Evolutionary conservation across 2,329 filamentous ascomycete species (phyloP), one percentile per base, ranked within the genome.

Genomic region (Fusarium lateritium): DNA sequence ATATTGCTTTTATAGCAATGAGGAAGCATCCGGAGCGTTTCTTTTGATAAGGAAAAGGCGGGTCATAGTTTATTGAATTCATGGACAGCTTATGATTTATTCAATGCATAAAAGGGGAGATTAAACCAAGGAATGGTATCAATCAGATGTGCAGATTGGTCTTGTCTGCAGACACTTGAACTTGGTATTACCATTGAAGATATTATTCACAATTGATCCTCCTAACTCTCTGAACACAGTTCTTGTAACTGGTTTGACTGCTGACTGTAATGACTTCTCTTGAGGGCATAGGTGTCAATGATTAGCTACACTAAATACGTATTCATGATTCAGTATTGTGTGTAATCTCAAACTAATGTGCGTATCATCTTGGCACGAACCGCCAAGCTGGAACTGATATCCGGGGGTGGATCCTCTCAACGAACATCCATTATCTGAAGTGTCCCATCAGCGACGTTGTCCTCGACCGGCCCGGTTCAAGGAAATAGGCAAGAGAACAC

Each of bases 391-490:
- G 63, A 59, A 62, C 24, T 36, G 44, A 45, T 58, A 67, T 64
- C 67, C 51, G 53, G 57, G 52, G 47, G 52, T 58, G 70, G 62
- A 55, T 45, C 57, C 46, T 51, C 9, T 14, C 31, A 28, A 50
- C n/a, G 54, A 56, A 61, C 63, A 56, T 36, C 38, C 38, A 19
- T 19, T 54, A 38, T 58, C 17, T 28, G 54, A 59, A 62, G 31
- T 31, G 10, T 31, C 28, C 10, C 28, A 31, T 44, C 26, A 42
- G 50, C 42, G 33, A 49, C 38, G 26, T n/a, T 42, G 42, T 33
- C 50, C 7, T 42, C 17, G 52, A 67, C 71, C 71, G 71, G 71
- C 53, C 71, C 71, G 71, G 71, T 69, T 47, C 61, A 44, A 44
- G 52, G 45, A 54, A 60, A 69, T 51, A 67, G 45, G 54, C 17